These are phyloP conservation scores for Leptographium lundbergii DNA, from an alignment of 2,329 filamentous ascomycete species.

Conservation along the genomic window DNA sequence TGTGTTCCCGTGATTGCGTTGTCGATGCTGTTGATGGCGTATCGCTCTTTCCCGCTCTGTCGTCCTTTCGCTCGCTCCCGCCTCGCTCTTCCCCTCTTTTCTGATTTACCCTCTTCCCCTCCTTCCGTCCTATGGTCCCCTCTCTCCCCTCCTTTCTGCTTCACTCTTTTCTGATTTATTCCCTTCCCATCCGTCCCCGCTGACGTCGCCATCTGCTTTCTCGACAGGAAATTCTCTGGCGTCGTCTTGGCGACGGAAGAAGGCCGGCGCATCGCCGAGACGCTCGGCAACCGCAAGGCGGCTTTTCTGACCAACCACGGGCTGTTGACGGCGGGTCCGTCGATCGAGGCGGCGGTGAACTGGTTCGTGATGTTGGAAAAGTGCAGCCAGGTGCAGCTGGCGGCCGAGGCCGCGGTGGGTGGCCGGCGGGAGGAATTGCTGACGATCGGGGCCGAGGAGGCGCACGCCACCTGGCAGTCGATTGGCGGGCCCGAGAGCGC, in stretches of 20 bases:
- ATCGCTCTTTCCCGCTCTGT: no score
- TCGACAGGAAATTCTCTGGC: conserved; percentile 29
- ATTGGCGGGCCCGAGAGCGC: conserved; percentile 12
- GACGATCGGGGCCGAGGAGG: conserved; percentile 14
- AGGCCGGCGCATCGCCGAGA: conserved; percentile 32
- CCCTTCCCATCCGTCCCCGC: no score
- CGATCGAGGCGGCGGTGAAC: conserved; percentile 37
- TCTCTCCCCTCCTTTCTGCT: no score
- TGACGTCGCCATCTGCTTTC: no score
- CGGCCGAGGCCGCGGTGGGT: conserved; percentile 46
- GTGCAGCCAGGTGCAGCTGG: conserved; percentile 33
- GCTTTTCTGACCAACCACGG: conserved; percentile 43
- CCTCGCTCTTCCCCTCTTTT: no score
- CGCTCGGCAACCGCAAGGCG: conserved; percentile 35
- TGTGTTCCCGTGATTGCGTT: conserved; percentile 7
- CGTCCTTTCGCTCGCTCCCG: no score
- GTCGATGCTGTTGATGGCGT: no score
- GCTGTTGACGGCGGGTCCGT: conserved; percentile 34
- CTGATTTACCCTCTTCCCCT: no score
- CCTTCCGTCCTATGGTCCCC: no score
- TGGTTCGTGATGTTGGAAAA: conserved; percentile 41
- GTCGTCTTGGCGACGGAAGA: conserved; percentile 40
- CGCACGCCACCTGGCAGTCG: conserved; percentile 12
- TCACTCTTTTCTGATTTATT: no score
- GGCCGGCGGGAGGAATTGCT: conserved; percentile 37